A percentile compares a stretch with the other conserved stretches of the same genome.
Evolutionary conservation across 768 basidiomycete genomes (phyloP).

Genomic region (Lyophyllum decastes): DNA sequence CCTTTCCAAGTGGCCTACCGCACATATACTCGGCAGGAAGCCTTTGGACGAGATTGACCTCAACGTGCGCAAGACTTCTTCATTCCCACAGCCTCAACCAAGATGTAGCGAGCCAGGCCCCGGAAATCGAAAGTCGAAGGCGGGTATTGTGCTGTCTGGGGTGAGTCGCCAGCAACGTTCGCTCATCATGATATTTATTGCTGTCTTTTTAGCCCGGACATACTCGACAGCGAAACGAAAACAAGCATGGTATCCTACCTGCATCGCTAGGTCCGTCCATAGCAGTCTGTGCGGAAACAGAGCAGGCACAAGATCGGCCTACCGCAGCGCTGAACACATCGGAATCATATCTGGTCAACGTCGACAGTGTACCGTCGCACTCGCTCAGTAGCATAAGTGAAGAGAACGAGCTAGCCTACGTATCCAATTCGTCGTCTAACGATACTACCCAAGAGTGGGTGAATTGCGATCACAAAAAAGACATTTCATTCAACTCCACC

Average conservation of each 20-base stretch:
- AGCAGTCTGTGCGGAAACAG: background rate
- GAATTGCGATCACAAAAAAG: constrained; percentile 8
- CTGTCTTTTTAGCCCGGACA: background rate
- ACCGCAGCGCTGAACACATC: background rate
- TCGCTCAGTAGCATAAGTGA: constrained; percentile 8
- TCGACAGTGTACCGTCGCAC: background rate
- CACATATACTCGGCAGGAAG: background rate
- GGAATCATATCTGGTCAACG: background rate
- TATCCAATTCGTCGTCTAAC: constrained; percentile 8
- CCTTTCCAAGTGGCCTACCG: constrained; percentile 12
- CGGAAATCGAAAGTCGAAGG: background rate
- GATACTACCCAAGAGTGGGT: constrained; percentile 7
- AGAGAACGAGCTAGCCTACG: constrained; percentile 3
- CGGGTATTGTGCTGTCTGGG: background rate
- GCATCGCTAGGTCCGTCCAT: background rate
- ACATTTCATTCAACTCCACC: constrained; percentile 6
- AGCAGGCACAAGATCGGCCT: background rate
- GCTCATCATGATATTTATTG: background rate
- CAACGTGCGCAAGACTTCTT: constrained; percentile 4
- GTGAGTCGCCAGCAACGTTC: background rate
- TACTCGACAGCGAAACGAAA: background rate
- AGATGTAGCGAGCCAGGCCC: background rate
- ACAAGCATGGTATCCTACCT: background rate
- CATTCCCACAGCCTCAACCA: background rate
- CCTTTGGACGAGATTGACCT: constrained; percentile 10